These are phyloP conservation scores for Coniophora puteana DNA, from an alignment of 1,284 basidiomycete species.

Conservation along the genomic window DNA sequence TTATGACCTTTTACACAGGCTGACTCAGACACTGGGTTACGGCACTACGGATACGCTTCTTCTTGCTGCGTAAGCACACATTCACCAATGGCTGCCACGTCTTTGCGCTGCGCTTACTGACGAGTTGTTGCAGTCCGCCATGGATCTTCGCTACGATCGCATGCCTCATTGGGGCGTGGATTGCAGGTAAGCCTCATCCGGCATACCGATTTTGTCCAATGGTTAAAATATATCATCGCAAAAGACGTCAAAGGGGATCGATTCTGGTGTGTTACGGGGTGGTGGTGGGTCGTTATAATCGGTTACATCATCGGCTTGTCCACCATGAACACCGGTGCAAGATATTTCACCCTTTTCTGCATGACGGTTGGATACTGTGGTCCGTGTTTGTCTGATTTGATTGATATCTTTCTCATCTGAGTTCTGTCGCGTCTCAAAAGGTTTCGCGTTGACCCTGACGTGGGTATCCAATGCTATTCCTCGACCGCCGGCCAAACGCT, in stretches of 20 bases:
- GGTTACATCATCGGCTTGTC: slow-evolving; percentile 61
- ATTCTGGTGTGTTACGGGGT: slow-evolving; percentile 61
- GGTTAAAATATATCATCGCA: slow-evolving; percentile 1
- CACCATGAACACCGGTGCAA: slow-evolving; percentile 49
- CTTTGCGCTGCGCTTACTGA: background rate
- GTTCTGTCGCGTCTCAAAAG: slow-evolving; percentile 25
- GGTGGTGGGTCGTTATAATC: slow-evolving; percentile 59
- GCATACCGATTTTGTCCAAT: slow-evolving; percentile 9
- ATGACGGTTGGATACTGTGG: slow-evolving; percentile 57
- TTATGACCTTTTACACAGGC: slow-evolving; percentile 29
- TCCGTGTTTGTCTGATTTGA: slow-evolving; percentile 21
- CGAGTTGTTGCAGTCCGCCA: slow-evolving; percentile 45
- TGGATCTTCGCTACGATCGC: slow-evolving; percentile 56
- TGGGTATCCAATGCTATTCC: slow-evolving; percentile 65
- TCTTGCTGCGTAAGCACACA: slow-evolving; percentile 53
- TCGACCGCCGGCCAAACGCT: slow-evolving; percentile 58
- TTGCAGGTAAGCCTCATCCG: slow-evolving; percentile 45
- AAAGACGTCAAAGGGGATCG: slow-evolving; percentile 59
- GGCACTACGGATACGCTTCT: slow-evolving; percentile 55
- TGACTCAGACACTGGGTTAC: slow-evolving; percentile 67
- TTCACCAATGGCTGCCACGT: background rate
- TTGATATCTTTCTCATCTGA: background rate
- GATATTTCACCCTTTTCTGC: slow-evolving; percentile 65
- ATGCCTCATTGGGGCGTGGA: slow-evolving; percentile 59
- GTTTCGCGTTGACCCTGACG: slow-evolving; percentile 54